These are phyloP conservation scores for Phellinidium pouzarii DNA, from an alignment of 1,284 basidiomycete genomes.

Conservation along the genomic window DNA sequence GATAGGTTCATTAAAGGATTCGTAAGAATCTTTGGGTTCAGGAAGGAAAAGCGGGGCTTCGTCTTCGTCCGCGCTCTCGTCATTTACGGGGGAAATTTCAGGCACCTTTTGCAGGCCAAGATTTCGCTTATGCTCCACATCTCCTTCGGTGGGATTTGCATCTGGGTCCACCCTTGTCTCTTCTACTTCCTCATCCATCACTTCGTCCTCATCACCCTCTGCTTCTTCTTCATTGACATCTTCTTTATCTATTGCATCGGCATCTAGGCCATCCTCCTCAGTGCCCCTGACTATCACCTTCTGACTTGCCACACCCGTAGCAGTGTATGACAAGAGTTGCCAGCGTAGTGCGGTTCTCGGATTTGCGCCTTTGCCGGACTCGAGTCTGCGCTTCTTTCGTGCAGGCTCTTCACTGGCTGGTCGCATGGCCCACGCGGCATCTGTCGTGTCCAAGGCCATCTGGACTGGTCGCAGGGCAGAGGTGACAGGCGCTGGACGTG, in stretches of 20 bases:
- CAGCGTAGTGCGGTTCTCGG: conserved; percentile 34
- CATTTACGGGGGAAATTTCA: conserved; percentile 19
- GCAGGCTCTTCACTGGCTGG: conserved; percentile 21
- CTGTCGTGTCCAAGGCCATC: conserved; percentile 39
- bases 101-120: not conserved
- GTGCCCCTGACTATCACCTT: conserved; percentile 12
- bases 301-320: conserved; percentile 35
- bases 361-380: conserved; percentile 22
- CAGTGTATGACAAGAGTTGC: conserved; percentile 46
- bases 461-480: conserved; percentile 29
- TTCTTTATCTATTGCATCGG: conserved; percentile 18
- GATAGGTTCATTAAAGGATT: not conserved
- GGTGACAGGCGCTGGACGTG: not conserved
- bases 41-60: conserved; percentile 11
- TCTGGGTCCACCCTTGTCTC: conserved; percentile 16
- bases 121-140: conserved; percentile 10
- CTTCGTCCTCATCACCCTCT: conserved; percentile 22
- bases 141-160: conserved; percentile 3
- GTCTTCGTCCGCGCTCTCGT: conserved; percentile 19
- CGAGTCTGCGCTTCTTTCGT: conserved; percentile 23
- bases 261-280: conserved; percentile 17
- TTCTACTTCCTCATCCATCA: conserved; percentile 21
- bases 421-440: conserved; percentile 41
- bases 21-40: not conserved
- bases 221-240: conserved; percentile 23